Evolutionary conservation across 306 rosid species (phyloP), one percentile per base, ranked within the genome.

Genomic region (Cucurbita moschata): DNA sequence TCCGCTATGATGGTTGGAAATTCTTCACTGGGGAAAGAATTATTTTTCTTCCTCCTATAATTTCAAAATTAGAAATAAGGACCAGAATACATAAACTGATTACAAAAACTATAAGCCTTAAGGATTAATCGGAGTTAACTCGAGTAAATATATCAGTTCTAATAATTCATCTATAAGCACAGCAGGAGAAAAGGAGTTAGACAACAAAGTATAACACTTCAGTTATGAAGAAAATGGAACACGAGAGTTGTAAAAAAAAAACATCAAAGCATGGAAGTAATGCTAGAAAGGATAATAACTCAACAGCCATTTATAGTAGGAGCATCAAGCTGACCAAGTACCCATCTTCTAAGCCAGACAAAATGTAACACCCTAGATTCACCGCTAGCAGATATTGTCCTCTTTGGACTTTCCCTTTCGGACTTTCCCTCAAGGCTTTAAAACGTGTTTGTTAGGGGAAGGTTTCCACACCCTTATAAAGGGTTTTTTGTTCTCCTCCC

Each of bases 11-110:
- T 77, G 80, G 73, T 79, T 16, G 76, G 65, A 81, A 77, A 67
- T 78, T 82, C 84, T 66, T 81, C 83, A 0, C 74, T 1, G n/a
- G 82, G 66, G 69, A 83, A 80, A 78, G 77, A 77, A 78, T 84
- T 91, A 78, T 47, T 89, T 87, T 83, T 89, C 90, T 91, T 91
- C 86, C 79, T 80, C 83, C 97, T 91, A 82, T 51, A 50, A 81
- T 21, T 47, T 70, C 5, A 51, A 50, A 49, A 74, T 73, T 57
- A 69, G 43, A 81, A 13, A 79, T 46, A 60, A 73, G 66, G 19
- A 38, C 64, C 65, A 72, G 39, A 40, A 54, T 8, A 71, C 76
- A 51, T 70, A 35, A 15, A 70, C 43, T 15, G 60, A n/a, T 15
- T 35, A 47, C 59, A 30, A 49, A 30, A 50, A 51, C 5, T 70